A percentile compares a stretch with the other conserved stretches of the same genome.
Conservation (phyloP, 208 protist species). For the Phytomonas sp. region DNA sequence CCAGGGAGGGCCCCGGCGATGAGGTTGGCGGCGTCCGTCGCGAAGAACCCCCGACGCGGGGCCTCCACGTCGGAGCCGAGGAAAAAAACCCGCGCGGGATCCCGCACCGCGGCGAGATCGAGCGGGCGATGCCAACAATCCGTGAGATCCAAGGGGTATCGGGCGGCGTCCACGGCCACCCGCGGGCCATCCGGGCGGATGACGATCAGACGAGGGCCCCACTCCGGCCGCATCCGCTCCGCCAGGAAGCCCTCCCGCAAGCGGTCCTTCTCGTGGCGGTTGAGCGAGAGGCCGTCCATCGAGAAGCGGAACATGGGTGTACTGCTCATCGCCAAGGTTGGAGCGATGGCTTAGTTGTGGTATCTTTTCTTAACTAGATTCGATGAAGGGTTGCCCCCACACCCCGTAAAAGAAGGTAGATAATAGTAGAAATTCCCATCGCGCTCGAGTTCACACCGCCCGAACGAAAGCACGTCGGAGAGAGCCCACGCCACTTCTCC, state of each 20-base stretch:
- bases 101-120: constrained; percentile 9
- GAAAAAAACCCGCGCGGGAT: constrained; percentile 12
- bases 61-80: constrained; percentile 10
- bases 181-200: constrained; percentile 3
- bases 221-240: constrained; percentile 10
- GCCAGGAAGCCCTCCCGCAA: constrained; percentile 11
- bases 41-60: constrained; percentile 16
- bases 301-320: not conserved
- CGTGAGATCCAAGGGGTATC: not conserved
- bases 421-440: too few relatives aligned
- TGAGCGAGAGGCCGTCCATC: constrained; percentile 10
- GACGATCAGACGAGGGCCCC: constrained; percentile 18
- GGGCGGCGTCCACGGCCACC: constrained; percentile 9
- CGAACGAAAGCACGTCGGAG: too few relatives aligned
- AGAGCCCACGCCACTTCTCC: too few relatives aligned
- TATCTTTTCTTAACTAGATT: too few relatives aligned
- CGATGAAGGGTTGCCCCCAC: too few relatives aligned
- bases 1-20: not conserved
- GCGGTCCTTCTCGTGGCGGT: constrained; percentile 17
- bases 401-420: too few relatives aligned
- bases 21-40: constrained; percentile 13
- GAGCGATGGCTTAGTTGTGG: too few relatives aligned
- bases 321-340: constrained; percentile 11
- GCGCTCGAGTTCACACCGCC: too few relatives aligned
- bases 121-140: constrained; percentile 20